Evolutionary conservation across 352 stramenopile species (phyloP), one percentile per base, ranked within the genome.

Genomic region (Pythium biforme): DNA sequence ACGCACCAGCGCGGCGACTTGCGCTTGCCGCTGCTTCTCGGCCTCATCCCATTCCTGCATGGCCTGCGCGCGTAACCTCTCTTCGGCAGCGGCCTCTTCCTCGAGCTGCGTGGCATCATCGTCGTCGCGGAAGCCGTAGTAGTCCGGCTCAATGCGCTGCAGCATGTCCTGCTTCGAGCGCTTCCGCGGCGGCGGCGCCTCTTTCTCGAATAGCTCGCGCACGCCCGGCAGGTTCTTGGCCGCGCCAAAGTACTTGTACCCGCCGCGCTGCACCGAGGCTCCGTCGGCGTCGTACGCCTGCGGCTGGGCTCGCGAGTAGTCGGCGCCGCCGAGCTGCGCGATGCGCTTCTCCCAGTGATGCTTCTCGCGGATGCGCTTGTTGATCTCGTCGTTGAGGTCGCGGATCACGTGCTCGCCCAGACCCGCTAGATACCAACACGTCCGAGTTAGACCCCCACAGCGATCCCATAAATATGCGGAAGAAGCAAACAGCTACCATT

Each of bases 321-420:
- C 87, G 0, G 82, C 65, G 10, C 95, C 95, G 25, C 96, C 94
- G 17, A 99, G 76, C 80, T 89, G 77, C 71, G 88, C 88, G 54
- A 97, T 96, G 39, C 84, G 75, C 45, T 76, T 75, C 61, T 97
- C 86, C 89, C 89, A 97, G 62, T 92, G 80, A 51, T 72, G 62
- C 59, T 96, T 98, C 76, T 99, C 95, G 39, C 92, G 73, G 41
- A 99, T 88, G 70, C 97, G 90, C 68, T 98, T 98, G 79, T 99
- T 99, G 76, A 99, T 99, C 69, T 97, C 79, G 78, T 99, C 97
- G 74, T 99, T 99, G 47, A 99, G 73, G 75, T 99, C 97, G 23
- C 97, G 88, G 63, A 99, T 96, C 43, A 94, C 86, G 72, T 98
- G 94, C 73, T 99, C 96, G 11, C 94, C 94, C 12, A 98, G 81